These are phyloP conservation scores for Wolfiporia cocos DNA, from an alignment of 1,284 basidiomycete species.

Conservation along the genomic window DNA sequence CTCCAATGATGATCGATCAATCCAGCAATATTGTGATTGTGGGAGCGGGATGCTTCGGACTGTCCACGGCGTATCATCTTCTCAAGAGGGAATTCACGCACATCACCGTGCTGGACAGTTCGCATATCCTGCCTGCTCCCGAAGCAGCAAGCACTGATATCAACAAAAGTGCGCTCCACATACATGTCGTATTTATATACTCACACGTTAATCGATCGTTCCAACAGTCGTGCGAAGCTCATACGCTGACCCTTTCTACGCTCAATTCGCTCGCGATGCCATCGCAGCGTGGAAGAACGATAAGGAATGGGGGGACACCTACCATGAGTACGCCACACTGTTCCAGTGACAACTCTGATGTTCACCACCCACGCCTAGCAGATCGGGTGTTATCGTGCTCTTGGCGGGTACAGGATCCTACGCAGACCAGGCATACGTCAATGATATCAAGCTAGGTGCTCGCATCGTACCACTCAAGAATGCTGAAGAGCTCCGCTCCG, in stretches of 20 bases:
- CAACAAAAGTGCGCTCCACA: conserved; percentile 57
- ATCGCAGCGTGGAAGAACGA: conserved; percentile 65
- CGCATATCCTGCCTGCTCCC: conserved; percentile 57
- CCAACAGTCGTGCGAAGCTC: conserved; percentile 62
- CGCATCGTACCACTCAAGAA: conserved; percentile 36
- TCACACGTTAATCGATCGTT: background rate
- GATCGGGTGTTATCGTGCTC: conserved; percentile 59
- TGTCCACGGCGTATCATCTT: conserved; percentile 81
- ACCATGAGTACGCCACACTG: conserved; percentile 59
- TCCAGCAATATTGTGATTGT: conserved; percentile 56
- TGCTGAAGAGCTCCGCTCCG: conserved; percentile 31
- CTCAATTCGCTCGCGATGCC: conserved; percentile 65
- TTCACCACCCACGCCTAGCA: conserved; percentile 17
- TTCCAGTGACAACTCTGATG: too few relatives aligned
- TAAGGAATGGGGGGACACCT: conserved; percentile 65
- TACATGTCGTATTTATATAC: background rate
- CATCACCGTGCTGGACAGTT: conserved; percentile 71
- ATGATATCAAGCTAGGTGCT: conserved; percentile 52
- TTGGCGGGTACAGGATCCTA: conserved; percentile 35
- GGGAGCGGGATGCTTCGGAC: conserved; percentile 83
- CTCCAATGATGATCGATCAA: conserved; percentile 1
- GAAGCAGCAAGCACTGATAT: conserved; percentile 83
- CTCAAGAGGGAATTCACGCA: conserved; percentile 58
- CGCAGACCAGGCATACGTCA: conserved; percentile 43
- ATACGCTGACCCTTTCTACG: conserved; percentile 66